A percentile compares a stretch with the other conserved stretches of the same genome.
phyloP scores from a whole-genome alignment of 495 filamentous ascomycete species.

The Achaetomiella virescens region DNA sequence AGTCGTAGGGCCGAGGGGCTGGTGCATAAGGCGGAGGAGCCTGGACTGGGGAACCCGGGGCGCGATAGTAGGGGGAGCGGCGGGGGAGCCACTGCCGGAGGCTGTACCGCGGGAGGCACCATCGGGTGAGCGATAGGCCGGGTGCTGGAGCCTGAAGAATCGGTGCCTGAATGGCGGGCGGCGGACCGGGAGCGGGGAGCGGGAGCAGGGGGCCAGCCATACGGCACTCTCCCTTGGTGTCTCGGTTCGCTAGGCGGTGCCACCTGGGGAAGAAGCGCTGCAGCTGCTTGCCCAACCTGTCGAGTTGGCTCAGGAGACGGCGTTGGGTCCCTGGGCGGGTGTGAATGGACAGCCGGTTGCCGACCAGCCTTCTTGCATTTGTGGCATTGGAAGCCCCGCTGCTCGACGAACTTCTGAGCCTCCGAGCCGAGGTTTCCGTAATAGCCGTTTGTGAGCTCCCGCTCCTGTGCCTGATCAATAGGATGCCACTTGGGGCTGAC shows the following conservation, averaged over 20 bases:
- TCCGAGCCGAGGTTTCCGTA: conserved; percentile 33
- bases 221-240: conserved; percentile 14
- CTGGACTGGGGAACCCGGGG: conserved; percentile 27
- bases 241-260: conserved; percentile 32
- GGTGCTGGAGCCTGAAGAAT: conserved; percentile 32
- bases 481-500: conserved; percentile 59
- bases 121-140: conserved; percentile 35
- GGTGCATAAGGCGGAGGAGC: conserved; percentile 23
- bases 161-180: conserved; percentile 8
- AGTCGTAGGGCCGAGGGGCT: conserved; percentile 27
- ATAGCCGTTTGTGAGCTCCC: conserved; percentile 38
- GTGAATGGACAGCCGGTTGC: conserved; percentile 30
- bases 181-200: conserved; percentile 11
- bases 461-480: conserved; percentile 36
- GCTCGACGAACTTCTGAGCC: conserved; percentile 43
- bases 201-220: conserved; percentile 15
- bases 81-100: conserved; percentile 20
- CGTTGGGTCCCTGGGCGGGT: conserved; percentile 26
- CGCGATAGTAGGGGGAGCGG: conserved; percentile 23
- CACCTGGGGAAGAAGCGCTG: conserved; percentile 44
- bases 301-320: conserved; percentile 30
- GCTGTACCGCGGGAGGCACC: conserved; percentile 34
- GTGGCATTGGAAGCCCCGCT: conserved; percentile 50
- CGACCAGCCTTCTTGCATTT: conserved; percentile 46
- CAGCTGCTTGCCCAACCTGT: conserved; percentile 31